A percentile compares a stretch with the other conserved stretches of the same genome.
phyloP scores from a whole-genome alignment of 176 grass and related monocot genomes.

The Miscanthus lutarioriparius region DNA sequence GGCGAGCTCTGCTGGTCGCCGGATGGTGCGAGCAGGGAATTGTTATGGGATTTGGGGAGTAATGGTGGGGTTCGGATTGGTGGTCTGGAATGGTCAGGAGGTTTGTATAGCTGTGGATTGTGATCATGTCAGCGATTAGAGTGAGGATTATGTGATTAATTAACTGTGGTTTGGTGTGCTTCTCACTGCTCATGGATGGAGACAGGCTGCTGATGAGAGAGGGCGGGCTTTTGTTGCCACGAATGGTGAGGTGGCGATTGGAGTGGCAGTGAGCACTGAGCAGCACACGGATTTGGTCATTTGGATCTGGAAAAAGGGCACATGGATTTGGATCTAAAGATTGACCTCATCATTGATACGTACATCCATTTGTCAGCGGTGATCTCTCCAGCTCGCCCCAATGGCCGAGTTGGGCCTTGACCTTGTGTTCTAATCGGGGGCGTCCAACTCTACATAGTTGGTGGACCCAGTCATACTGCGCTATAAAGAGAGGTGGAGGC shows the following conservation, averaged over 20 bases:
- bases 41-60: neutral
- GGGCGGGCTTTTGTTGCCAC: too few species aligned
- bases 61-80: constrained; percentile 19
- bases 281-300: constrained; percentile 4
- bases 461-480: too few species aligned
- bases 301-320: neutral
- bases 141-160: neutral
- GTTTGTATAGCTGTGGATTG: neutral
- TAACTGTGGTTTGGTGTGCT: neutral
- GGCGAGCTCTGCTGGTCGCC: neutral
- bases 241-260: neutral
- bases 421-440: too few species aligned
- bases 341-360: neutral
- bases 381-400: too few species aligned
- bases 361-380: too few species aligned
- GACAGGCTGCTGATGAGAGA: neutral
- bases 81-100: constrained; percentile 11
- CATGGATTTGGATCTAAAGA: neutral
- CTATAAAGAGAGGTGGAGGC: too few species aligned
- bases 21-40: neutral
- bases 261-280: neutral
- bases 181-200: neutral
- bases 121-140: neutral
- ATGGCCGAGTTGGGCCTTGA: too few species aligned
- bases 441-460: too few species aligned